phyloP scores from a whole-genome alignment of 345 rosid species.

The Crucihimalaya himalaica region DNA sequence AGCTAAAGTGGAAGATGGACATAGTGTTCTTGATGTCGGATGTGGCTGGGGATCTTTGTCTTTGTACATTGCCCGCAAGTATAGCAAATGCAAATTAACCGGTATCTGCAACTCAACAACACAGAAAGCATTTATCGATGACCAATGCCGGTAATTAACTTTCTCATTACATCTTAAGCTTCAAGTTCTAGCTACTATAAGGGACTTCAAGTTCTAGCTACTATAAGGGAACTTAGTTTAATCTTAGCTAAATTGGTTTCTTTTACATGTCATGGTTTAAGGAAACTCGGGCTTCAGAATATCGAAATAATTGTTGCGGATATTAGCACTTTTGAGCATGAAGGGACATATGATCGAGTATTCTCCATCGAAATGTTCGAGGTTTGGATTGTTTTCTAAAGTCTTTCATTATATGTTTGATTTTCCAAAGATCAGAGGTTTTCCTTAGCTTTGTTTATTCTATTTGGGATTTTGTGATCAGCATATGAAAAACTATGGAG shows the following conservation, averaged over 20 bases:
- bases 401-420: neutral
- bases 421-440: neutral
- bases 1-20: slow-evolving; percentile 71
- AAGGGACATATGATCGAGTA: slow-evolving; percentile 65
- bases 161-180: neutral
- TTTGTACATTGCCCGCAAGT: slow-evolving; percentile 68
- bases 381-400: slow-evolving; percentile 41
- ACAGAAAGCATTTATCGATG: slow-evolving; percentile 67
- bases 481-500: slow-evolving; percentile 88
- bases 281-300: slow-evolving; percentile 64
- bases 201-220: neutral
- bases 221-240: neutral
- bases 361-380: slow-evolving; percentile 90
- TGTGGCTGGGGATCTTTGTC: slow-evolving; percentile 95
- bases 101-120: slow-evolving; percentile 88
- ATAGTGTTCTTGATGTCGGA: slow-evolving; percentile 76
- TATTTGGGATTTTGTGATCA: slow-evolving; percentile 29
- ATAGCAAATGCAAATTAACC: slow-evolving; percentile 62
- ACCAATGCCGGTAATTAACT: slow-evolving; percentile 57
- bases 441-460: neutral
- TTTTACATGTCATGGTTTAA: slow-evolving; percentile 29
- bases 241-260: neutral
- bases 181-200: neutral
- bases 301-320: slow-evolving; percentile 80
- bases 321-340: slow-evolving; percentile 77